Conservation (phyloP, 73 alveolate species). For the Paramecium pentaurelia region DNA sequence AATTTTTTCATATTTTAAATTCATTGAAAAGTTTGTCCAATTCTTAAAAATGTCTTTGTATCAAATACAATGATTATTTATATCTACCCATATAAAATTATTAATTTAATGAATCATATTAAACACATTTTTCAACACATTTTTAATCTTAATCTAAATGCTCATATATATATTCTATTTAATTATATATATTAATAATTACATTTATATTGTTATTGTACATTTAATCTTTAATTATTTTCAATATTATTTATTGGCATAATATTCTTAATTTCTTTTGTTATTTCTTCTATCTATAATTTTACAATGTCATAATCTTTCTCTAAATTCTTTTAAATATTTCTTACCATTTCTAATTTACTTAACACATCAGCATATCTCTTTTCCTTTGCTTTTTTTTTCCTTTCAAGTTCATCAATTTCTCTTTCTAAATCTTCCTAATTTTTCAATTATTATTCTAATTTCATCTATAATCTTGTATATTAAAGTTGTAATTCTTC, state of each 20-base stretch:
- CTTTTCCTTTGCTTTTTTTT: not conserved
- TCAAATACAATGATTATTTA: not conserved
- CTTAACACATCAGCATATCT: not conserved
- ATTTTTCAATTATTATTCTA: not conserved
- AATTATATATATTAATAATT: not conserved
- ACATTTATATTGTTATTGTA: not conserved
- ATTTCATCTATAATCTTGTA: not conserved
- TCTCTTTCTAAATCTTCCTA: not conserved
- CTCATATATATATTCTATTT: not conserved
- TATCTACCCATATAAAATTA: not conserved
- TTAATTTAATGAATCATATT: not conserved
- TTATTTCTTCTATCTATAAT: not conserved
- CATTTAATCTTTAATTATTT: not conserved
- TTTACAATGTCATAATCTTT: not conserved
- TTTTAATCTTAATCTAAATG: not conserved
- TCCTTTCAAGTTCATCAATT: not conserved
- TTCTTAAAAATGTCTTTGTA: not conserved
- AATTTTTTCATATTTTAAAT: not conserved
- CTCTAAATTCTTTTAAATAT: not conserved
- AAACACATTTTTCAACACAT: not conserved
- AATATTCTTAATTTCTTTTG: not conserved
- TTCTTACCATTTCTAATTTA: not conserved
- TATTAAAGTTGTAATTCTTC: not conserved
- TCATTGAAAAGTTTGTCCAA: not conserved
- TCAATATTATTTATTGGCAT: not conserved